phyloP scores from a whole-genome alignment of 1,139 yeast species.

The Yamadazyma songkhlaensis region DNA sequence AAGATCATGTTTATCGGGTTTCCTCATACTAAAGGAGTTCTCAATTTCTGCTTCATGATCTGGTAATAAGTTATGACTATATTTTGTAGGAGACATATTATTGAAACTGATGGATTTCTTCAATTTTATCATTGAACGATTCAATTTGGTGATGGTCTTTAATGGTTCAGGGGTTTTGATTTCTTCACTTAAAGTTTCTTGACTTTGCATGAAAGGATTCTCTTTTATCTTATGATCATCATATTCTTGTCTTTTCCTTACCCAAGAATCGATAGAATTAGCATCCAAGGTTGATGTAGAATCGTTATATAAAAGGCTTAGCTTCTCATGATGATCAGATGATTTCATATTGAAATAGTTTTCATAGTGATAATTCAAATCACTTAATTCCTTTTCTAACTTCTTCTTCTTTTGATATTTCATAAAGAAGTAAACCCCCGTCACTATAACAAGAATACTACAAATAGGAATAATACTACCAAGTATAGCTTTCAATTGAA shows the following conservation, averaged over 20 bases:
- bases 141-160: constrained; percentile 16
- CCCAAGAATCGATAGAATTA: constrained; percentile 50
- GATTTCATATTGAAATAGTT: constrained; percentile 17
- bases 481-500: constrained; percentile 28
- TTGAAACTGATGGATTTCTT: constrained; percentile 21
- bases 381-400: constrained; percentile 23
- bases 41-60: constrained; percentile 15
- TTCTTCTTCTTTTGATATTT: constrained; percentile 20
- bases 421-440: constrained; percentile 17
- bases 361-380: constrained; percentile 36
- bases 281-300: constrained; percentile 37
- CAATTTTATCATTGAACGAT: constrained; percentile 22
- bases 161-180: constrained; percentile 14
- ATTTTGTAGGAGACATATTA: constrained; percentile 13
- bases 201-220: constrained; percentile 15
- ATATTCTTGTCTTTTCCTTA: constrained; percentile 47
- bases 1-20: not conserved
- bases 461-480: constrained; percentile 36
- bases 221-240: constrained; percentile 20
- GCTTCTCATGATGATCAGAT: constrained; percentile 3
- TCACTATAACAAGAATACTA: constrained; percentile 20
- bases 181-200: constrained; percentile 15
- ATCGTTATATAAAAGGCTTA: constrained; percentile 26
- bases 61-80: constrained; percentile 9
- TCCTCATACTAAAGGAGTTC: not conserved